Base-by-base conservation (phyloP, 2,329 filamentous ascomycete species). In the Cadophora sp. region DNA sequence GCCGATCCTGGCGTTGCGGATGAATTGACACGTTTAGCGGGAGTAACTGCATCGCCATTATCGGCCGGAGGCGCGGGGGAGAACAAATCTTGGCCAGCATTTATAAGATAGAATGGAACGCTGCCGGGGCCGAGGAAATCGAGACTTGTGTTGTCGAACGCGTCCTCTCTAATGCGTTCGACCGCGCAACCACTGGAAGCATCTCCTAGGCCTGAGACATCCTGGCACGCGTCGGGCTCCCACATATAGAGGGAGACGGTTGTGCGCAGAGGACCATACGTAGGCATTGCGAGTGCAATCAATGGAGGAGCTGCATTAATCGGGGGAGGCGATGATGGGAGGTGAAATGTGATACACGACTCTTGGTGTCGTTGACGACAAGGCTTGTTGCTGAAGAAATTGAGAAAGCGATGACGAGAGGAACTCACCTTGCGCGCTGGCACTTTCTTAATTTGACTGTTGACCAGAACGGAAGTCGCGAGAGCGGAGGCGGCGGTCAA, bases 81-180 rank as follows among this genome's bases (percentile, higher is more conserved):
- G 46, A 71, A 68, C 14, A 71, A 50, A 27, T 71, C 68, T n/a
- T 62, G 59, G 26, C 70, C 70, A 53, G 68, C 70, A 16, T 69
- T 70, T n/a, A 71, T 43, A 40, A 71, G 61, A 34, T 50, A 71
- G 56, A 70, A 71, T 19, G 70, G 70, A n/a, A 48, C 46, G n/a
- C 59, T 60, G 31, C 59, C 59, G 14, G 53, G 34, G 7, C 68
- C 70, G 26, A 71, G 56, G 53, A 71, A 71, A 16, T 68, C 67
- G 34, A 71, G 26, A 26, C 61, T 56, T 34, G 29, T 26, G n/a
- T 53, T 51, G 14, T 67, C 50, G 48, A 71, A 69, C 1, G 64
- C 51, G 48, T 65, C 66, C 50, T 71, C 70, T 7, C 29, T 67
- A 19, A 70, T 51, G 11, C 53, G 62, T 29, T 69, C 68, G 40